Conservation (phyloP, 2,329 filamentous ascomycete genomes). For the Phaeosphaeriaceae sp. region DNA sequence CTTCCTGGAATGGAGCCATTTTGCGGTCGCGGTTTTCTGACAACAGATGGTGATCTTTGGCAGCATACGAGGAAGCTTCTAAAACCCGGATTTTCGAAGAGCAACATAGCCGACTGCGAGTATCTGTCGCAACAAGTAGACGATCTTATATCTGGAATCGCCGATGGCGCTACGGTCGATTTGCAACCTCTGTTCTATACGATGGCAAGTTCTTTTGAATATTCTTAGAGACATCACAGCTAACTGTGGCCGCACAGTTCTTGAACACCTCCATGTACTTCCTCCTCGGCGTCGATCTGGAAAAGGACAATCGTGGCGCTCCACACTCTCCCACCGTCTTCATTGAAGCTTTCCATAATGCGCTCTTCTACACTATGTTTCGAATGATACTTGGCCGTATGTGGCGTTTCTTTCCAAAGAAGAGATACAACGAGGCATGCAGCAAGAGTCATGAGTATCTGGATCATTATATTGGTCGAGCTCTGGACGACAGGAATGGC, state of each 20-base stretch:
- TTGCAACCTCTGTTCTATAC: conserved; percentile 46
- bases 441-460: conserved; percentile 8
- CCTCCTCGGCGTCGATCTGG: conserved; percentile 10
- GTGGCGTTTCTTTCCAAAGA: conserved; percentile 4
- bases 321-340: conserved; percentile 11
- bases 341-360: conserved; percentile 11
- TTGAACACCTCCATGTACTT: conserved; percentile 18
- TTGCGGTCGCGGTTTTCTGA: conserved; percentile 49
- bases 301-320: conserved; percentile 2
- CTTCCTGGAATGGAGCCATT: conserved; percentile 42
- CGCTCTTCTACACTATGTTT: conserved; percentile 7
- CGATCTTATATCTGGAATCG: conserved; percentile 62
- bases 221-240: background rate
- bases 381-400: conserved; percentile 8
- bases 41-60: conserved; percentile 46
- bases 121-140: conserved; percentile 65
- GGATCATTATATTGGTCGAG: conserved; percentile 9
- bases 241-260: conserved; percentile 7
- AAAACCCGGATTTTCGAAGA: conserved; percentile 57
- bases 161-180: conserved; percentile 46
- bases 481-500: background rate
- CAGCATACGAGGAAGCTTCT: conserved; percentile 49
- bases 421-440: conserved; percentile 4
- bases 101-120: conserved; percentile 56
- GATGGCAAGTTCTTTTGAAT: conserved; percentile 12